Conservation (phyloP, 177 flowering plant species). For the Vitis hybrid region DNA sequence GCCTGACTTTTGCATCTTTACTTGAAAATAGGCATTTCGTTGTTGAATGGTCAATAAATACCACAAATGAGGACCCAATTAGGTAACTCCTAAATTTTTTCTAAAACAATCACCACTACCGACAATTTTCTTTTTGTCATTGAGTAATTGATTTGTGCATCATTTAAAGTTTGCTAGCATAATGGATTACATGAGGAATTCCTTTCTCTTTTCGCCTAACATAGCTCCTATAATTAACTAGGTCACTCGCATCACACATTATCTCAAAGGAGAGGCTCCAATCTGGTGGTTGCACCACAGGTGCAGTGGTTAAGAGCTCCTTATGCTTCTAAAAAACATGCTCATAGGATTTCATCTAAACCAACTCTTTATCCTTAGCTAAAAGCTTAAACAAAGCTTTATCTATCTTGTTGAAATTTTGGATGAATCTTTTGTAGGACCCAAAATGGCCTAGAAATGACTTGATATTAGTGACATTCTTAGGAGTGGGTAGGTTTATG, state of each 20-base stretch:
- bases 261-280: slow-evolving; percentile 13
- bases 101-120: not conserved
- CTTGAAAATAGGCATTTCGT: not conserved
- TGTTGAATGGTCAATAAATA: not conserved
- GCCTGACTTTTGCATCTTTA: slow-evolving; percentile 14
- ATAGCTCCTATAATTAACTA: slow-evolving; percentile 14
- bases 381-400: no score
- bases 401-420: no score
- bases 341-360: not conserved
- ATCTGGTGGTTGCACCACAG: slow-evolving; percentile 3
- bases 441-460: no score
- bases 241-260: slow-evolving; percentile 17
- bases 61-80: not conserved
- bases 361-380: no score
- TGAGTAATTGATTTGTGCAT: not conserved
- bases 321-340: slow-evolving; percentile 7
- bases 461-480: no score
- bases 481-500: no score
- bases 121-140: slow-evolving; percentile 11
- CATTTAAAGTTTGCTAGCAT: slow-evolving; percentile 11
- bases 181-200: not conserved
- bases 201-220: slow-evolving; percentile 5
- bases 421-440: no score
- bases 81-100: slow-evolving; percentile 15
- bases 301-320: not conserved